Conservation (phyloP, 352 stramenopile genomes). For the Albugo laibachii region DNA sequence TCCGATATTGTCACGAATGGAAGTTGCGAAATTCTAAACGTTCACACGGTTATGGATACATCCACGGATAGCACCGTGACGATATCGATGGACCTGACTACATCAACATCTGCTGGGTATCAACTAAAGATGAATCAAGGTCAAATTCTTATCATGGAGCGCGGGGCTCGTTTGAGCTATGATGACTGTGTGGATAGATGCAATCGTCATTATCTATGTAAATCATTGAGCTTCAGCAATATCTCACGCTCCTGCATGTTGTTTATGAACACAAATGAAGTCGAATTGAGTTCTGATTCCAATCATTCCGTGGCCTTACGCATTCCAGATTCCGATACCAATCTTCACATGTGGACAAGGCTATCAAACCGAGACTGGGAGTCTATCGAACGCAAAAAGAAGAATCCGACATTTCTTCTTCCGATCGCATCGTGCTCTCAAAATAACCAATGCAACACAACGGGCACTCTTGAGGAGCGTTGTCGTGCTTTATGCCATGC, state of each 20-base stretch:
- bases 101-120: constrained; percentile 15
- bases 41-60: constrained; percentile 23
- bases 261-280: constrained; percentile 19
- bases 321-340: constrained; percentile 4
- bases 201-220: constrained; percentile 20
- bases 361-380: constrained; percentile 18
- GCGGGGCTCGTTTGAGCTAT: constrained; percentile 16
- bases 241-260: constrained; percentile 17
- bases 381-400: constrained; percentile 2
- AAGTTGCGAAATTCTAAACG: constrained; percentile 18
- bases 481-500: constrained; percentile 24
- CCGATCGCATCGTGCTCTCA: neutral
- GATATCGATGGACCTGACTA: constrained; percentile 19
- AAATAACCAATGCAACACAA: constrained; percentile 10
- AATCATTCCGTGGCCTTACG: constrained; percentile 12
- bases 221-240: constrained; percentile 10
- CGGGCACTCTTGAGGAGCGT: constrained; percentile 17
- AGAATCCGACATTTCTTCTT: neutral
- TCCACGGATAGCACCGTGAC: constrained; percentile 6
- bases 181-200: constrained; percentile 20
- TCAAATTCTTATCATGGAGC: constrained; percentile 16
- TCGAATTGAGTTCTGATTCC: constrained; percentile 10
- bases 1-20: constrained; percentile 8
- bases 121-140: constrained; percentile 16
- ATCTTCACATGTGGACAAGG: constrained; percentile 19